A percentile compares a stretch with the other conserved stretches of the same genome.
These are phyloP conservation scores for Boechera divaricarpa DNA, from an alignment of 345 rosid species.

Conservation along the genomic window DNA sequence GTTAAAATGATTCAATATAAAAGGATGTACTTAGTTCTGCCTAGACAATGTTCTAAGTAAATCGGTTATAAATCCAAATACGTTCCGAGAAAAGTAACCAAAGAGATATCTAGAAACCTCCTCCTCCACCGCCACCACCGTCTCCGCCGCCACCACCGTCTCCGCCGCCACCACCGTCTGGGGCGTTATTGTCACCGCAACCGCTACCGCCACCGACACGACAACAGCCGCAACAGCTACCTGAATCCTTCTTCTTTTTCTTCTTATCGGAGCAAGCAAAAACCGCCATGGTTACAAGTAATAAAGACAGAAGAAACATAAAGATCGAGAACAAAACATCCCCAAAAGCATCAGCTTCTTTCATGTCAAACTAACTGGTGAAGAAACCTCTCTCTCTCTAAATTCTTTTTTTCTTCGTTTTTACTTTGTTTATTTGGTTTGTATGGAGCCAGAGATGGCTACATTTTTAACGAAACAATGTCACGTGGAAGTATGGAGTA, in stretches of 20 bases:
- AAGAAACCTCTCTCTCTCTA: background rate
- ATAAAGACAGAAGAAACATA: slow-evolving; percentile 30
- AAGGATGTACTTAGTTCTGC: too few relatives aligned
- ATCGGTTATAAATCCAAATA: too few relatives aligned
- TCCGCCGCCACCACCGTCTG: background rate
- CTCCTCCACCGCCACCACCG: too few relatives aligned
- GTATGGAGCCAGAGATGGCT: too few relatives aligned
- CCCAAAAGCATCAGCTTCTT: slow-evolving; percentile 1
- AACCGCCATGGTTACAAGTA: slow-evolving; percentile 30
- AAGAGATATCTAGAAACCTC: too few relatives aligned
- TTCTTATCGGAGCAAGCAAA: slow-evolving; percentile 5
- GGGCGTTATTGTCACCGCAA: background rate
- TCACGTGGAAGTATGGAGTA: slow-evolving; percentile 37
- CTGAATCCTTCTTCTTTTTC: slow-evolving; percentile 8
- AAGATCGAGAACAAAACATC: slow-evolving; percentile 28
- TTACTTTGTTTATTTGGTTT: background rate
- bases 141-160: background rate
- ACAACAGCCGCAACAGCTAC: too few relatives aligned
- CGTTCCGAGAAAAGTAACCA: too few relatives aligned
- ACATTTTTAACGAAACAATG: background rate
- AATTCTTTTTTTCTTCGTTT: background rate
- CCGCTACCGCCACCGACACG: too few relatives aligned
- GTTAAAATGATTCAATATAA: too few relatives aligned
- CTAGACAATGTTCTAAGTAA: too few relatives aligned
- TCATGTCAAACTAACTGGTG: slow-evolving; percentile 18